These are phyloP conservation scores for Aureobasidium sp. DNA, from an alignment of 2,329 filamentous ascomycete species.

Conservation along the genomic window DNA sequence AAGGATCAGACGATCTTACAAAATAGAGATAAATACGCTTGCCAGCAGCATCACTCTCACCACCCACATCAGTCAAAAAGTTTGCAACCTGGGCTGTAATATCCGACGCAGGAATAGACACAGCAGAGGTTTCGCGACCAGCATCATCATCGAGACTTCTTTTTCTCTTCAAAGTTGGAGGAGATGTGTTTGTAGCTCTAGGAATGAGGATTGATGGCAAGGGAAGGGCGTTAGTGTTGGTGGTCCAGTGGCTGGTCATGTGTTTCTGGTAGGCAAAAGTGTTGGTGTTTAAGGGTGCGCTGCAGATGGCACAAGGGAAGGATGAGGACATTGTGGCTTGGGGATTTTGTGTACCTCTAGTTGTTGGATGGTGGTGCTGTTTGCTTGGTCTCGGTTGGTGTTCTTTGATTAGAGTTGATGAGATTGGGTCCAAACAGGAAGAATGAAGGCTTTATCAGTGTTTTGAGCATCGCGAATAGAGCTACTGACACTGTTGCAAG, in stretches of 20 bases:
- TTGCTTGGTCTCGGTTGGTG: not conserved
- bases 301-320: not conserved
- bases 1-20: not conserved
- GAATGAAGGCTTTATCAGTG: not conserved
- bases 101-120: not conserved
- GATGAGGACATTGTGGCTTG: not conserved
- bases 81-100: not conserved
- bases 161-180: not conserved
- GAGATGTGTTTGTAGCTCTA: not conserved
- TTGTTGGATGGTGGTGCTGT: not conserved
- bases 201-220: not conserved
- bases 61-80: not conserved
- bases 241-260: not conserved
- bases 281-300: not conserved
- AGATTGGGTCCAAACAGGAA: not conserved
- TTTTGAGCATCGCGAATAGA: not conserved
- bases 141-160: not conserved
- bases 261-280: not conserved
- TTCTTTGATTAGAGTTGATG: not conserved
- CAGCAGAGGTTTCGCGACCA: not conserved
- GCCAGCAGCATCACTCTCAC: not conserved
- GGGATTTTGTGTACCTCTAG: too few relatives aligned
- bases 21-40: not conserved
- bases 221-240: not conserved
- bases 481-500: not conserved